phyloP scores from a whole-genome alignment of 2,329 filamentous ascomycete genomes.

The Cladosporium sp. region DNA sequence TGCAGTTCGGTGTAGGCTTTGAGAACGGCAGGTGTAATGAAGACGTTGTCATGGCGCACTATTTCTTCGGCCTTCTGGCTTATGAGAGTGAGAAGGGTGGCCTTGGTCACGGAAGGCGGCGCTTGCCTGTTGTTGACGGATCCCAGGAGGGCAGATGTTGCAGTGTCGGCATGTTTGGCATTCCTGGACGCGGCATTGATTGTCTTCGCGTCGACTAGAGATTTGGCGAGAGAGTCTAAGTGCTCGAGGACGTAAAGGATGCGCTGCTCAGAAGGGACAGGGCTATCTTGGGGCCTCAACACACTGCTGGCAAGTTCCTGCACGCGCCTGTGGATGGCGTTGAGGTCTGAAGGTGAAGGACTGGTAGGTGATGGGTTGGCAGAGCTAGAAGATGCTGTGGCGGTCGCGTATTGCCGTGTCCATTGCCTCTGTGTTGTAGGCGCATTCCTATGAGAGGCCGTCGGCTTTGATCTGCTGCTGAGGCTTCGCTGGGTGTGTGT shows the following conservation, averaged over 20 bases:
- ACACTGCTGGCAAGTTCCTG: slow-evolving; percentile 30
- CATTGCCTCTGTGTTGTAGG: background rate
- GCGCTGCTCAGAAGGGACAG: slow-evolving; percentile 33
- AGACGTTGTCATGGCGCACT: slow-evolving; percentile 71
- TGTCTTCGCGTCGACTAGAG: slow-evolving; percentile 27
- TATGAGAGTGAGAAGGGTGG: slow-evolving; percentile 45
- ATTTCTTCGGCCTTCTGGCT: slow-evolving; percentile 65
- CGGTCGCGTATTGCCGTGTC: slow-evolving; percentile 29
- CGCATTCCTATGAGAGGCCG: background rate
- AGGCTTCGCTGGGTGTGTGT: slow-evolving; percentile 1
- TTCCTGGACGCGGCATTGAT: slow-evolving; percentile 16
- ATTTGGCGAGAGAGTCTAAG: slow-evolving; percentile 30
- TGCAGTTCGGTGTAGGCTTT: slow-evolving; percentile 75
- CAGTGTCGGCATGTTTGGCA: slow-evolving; percentile 36
- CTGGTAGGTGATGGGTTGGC: background rate
- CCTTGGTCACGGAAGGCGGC: slow-evolving; percentile 37
- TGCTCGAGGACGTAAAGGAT: slow-evolving; percentile 37
- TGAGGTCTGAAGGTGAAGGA: slow-evolving; percentile 20
- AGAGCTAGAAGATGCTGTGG: slow-evolving; percentile 39
- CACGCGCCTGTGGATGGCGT: slow-evolving; percentile 31
- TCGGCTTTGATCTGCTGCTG: background rate
- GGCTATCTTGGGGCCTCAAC: slow-evolving; percentile 27
- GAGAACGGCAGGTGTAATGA: slow-evolving; percentile 74
- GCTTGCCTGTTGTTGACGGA: slow-evolving; percentile 41
- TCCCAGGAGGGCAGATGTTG: slow-evolving; percentile 57